phyloP scores from a whole-genome alignment of 805 yeast species.

The Clavispora carvajalis region DNA sequence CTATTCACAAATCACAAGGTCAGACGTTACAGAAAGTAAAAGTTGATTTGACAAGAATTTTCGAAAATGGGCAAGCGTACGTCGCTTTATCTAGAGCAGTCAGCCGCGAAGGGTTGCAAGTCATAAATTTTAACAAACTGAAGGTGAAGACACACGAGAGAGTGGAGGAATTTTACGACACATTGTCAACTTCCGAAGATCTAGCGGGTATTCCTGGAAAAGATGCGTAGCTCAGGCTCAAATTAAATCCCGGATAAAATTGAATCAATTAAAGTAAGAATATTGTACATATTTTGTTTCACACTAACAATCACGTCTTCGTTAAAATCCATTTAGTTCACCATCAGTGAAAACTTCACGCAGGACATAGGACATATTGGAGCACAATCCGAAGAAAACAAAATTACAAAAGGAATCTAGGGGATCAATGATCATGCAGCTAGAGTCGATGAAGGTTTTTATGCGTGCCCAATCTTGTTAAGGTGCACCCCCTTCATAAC shows the following conservation, averaged over 20 bases:
- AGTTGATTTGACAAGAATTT: slow-evolving; percentile 60
- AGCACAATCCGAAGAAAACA: too few species aligned
- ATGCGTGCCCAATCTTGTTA: too few species aligned
- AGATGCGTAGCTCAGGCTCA: too few species aligned
- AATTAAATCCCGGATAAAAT: too few species aligned
- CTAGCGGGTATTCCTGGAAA: background rate
- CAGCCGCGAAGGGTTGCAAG: slow-evolving; percentile 15
- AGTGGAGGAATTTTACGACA: slow-evolving; percentile 12
- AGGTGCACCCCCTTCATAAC: too few species aligned
- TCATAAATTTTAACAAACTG: slow-evolving; percentile 11
- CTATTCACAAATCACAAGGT: slow-evolving; percentile 83
- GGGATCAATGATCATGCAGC: too few species aligned
- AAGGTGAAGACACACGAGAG: slow-evolving; percentile 12
- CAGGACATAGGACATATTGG: too few species aligned
- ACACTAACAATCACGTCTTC: background rate
- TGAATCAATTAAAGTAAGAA: background rate
- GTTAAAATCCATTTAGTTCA: too few species aligned
- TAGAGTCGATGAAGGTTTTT: too few species aligned
- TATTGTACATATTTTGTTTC: too few species aligned
- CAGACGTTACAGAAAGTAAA: slow-evolving; percentile 69
- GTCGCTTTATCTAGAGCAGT: slow-evolving; percentile 75
- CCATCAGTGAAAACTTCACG: too few species aligned
- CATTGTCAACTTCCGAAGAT: slow-evolving; percentile 23
- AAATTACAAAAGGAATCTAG: too few species aligned
- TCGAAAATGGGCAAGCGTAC: slow-evolving; percentile 80